phyloP scores from a whole-genome alignment of 2,329 filamentous ascomycete species.

The Cytospora leucostoma region DNA sequence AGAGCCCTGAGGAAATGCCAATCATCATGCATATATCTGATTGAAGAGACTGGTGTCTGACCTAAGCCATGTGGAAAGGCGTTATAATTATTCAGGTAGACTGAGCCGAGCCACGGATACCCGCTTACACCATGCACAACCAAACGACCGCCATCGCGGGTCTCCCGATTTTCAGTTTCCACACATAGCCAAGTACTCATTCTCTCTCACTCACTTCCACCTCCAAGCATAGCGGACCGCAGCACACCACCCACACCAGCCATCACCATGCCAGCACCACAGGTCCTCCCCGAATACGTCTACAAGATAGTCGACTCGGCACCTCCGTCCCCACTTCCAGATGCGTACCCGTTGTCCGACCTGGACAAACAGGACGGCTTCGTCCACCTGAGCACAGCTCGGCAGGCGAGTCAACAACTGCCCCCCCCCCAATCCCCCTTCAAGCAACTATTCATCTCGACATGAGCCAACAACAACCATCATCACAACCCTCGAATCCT shows the following conservation, averaged over 20 bases:
- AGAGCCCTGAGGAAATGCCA: background rate
- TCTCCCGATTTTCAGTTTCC: background rate
- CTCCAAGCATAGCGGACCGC: background rate
- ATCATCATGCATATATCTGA: background rate
- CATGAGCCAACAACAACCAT: background rate
- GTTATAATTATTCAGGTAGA: background rate
- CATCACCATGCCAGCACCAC: slow-evolving; percentile 32
- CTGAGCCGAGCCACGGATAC: background rate
- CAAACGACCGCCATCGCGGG: background rate
- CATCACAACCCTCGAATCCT: no score
- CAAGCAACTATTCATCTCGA: background rate
- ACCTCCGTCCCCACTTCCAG: slow-evolving; percentile 56
- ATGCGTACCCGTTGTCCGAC: slow-evolving; percentile 57
- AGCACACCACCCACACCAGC: background rate
- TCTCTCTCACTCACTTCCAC: background rate
- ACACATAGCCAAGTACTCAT: background rate
- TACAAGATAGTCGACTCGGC: slow-evolving; percentile 62
- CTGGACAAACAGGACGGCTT: slow-evolving; percentile 63
- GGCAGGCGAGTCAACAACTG: slow-evolving; percentile 46
- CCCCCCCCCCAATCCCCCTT: background rate
- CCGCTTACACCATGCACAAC: background rate
- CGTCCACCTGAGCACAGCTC: slow-evolving; percentile 59
- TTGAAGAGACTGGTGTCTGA: background rate
- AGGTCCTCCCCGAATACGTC: slow-evolving; percentile 46
- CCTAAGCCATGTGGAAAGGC: background rate